Conservation (phyloP, 805 yeast genomes). For the Saccharomycopsis sp. region DNA sequence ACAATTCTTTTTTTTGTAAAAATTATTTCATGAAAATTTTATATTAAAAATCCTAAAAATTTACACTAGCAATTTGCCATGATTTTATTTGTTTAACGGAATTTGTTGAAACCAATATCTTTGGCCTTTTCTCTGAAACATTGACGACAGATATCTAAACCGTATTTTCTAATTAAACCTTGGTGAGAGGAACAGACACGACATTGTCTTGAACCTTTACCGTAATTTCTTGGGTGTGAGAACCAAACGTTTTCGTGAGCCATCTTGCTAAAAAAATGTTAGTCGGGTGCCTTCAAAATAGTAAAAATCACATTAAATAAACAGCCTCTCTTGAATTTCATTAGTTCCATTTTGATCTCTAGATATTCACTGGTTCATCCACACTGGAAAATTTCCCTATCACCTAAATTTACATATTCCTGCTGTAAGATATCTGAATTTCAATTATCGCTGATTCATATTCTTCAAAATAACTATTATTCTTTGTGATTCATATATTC, state of each 20-base stretch:
- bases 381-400: too few relatives aligned
- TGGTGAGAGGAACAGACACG: constrained; percentile 98
- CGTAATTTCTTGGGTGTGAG: constrained; percentile 99
- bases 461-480: neutral
- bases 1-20: too few relatives aligned
- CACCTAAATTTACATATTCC: too few relatives aligned
- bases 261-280: constrained; percentile 59
- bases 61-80: too few relatives aligned
- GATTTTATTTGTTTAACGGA: constrained; percentile 62
- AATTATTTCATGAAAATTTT: too few relatives aligned
- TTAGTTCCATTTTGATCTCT: too few relatives aligned
- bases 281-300: too few relatives aligned
- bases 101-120: constrained; percentile 99
- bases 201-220: constrained; percentile 99
- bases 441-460: neutral
- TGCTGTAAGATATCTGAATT: too few relatives aligned
- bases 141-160: constrained; percentile 99
- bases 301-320: too few relatives aligned
- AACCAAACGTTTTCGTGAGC: constrained; percentile 99
- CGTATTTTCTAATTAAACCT: constrained; percentile 99
- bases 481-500: neutral
- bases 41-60: too few relatives aligned
- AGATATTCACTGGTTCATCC: too few relatives aligned
- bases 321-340: too few relatives aligned
- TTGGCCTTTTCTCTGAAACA: constrained; percentile 99